Conservation (phyloP, 495 filamentous ascomycete genomes). For the Apodospora peruviana region DNA sequence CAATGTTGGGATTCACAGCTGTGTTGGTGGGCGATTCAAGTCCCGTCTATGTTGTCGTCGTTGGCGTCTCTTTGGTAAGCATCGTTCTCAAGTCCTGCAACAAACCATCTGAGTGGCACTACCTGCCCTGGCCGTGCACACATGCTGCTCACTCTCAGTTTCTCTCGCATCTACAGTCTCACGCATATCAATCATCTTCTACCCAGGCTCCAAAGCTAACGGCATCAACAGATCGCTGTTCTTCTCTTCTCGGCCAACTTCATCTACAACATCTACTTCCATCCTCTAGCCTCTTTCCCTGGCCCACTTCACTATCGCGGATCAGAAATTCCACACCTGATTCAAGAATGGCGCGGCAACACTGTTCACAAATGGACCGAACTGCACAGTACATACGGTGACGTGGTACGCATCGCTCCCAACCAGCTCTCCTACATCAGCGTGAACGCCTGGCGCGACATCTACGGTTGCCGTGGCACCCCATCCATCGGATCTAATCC, state of each 20-base stretch:
- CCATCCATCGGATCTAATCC: too few species aligned
- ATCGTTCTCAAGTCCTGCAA: too few species aligned
- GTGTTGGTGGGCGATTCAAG: too few species aligned
- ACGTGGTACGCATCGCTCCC: constrained; percentile 17
- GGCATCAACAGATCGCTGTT: background rate
- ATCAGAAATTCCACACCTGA: constrained; percentile 4
- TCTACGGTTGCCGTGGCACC: constrained; percentile 14
- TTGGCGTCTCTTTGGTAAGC: too few species aligned
- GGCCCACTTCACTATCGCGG: constrained; percentile 33
- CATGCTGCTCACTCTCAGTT: too few species aligned
- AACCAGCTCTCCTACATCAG: constrained; percentile 20
- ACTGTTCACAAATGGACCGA: constrained; percentile 9
- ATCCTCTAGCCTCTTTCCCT: constrained; percentile 44
- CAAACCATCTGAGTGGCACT: too few species aligned
- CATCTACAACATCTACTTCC: constrained; percentile 40
- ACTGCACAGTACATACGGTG: constrained; percentile 17
- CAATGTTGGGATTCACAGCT: too few species aligned
- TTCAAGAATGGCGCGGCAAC: constrained; percentile 11
- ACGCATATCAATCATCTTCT: too few species aligned
- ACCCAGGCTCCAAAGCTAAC: too few species aligned
- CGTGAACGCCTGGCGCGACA: constrained; percentile 15
- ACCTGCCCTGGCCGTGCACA: too few species aligned
- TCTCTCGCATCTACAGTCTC: too few species aligned
- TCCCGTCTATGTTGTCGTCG: too few species aligned
- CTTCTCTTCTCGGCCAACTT: background rate